A percentile compares a stretch with the other conserved stretches of the same genome.
These are phyloP conservation scores for Glycine soja DNA, from an alignment of 306 rosid genomes.

Conservation along the genomic window DNA sequence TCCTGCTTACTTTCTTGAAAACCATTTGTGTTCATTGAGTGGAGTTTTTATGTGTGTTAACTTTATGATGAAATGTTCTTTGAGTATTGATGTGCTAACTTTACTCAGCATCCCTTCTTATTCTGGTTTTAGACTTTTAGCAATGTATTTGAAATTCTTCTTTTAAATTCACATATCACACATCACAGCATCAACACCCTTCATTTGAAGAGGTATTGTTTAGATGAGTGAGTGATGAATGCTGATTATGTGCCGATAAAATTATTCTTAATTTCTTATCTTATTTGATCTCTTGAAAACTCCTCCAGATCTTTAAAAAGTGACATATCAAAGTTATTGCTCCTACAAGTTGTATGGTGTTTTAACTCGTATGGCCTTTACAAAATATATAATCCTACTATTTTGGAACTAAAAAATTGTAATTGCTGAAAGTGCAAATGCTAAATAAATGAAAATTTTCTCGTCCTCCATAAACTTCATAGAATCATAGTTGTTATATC, in stretches of 20 bases:
- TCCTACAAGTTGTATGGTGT: not conserved
- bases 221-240: constrained; percentile 32
- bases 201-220: constrained; percentile 26
- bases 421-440: constrained; percentile 32
- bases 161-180: constrained; percentile 12
- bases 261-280: not conserved
- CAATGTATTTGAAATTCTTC: constrained; percentile 23
- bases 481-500: constrained; percentile 17
- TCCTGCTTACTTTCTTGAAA: constrained; percentile 17
- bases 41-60: constrained; percentile 1
- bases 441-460: constrained; percentile 28
- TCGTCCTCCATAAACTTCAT: not conserved
- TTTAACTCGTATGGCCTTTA: constrained; percentile 1
- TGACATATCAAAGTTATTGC: constrained; percentile 13
- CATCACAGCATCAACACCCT: not conserved
- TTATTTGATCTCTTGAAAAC: constrained; percentile 23
- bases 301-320: not conserved
- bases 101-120: constrained; percentile 26
- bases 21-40: constrained; percentile 24
- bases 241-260: not conserved
- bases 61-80: constrained; percentile 31
- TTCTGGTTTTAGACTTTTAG: constrained; percentile 20
- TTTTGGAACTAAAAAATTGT: constrained; percentile 7
- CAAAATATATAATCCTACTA: constrained; percentile 5
- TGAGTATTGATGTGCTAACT: constrained; percentile 28